A percentile compares a stretch with the other conserved stretches of the same genome.
These are phyloP conservation scores for Pelargonium cotyledonis DNA, from an alignment of 441 rosid species.

Conservation along the genomic window DNA sequence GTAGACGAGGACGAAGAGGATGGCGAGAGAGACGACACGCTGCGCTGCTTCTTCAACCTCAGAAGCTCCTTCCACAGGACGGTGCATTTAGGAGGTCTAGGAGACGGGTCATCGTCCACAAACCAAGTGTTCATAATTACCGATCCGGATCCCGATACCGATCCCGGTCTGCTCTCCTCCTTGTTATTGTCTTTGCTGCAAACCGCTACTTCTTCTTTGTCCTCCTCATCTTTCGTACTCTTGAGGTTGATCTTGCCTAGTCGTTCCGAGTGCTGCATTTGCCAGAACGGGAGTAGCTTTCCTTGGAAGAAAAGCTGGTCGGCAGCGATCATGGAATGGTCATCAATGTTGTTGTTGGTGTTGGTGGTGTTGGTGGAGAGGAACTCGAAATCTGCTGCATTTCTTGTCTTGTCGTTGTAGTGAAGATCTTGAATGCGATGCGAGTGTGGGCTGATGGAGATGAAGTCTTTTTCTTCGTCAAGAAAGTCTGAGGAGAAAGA, in stretches of 20 bases:
- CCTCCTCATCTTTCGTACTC: constrained; percentile 25
- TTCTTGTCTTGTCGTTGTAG: no score
- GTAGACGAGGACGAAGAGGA: constrained; percentile 74
- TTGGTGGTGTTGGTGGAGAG: background rate
- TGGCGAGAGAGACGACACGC: constrained; percentile 50
- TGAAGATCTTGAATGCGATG: constrained; percentile 9
- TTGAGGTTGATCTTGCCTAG: constrained; percentile 57
- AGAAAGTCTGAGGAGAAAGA: constrained; percentile 81
- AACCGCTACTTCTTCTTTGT: constrained; percentile 24
- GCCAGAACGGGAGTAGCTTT: constrained; percentile 77
- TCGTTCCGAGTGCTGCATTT: constrained; percentile 60
- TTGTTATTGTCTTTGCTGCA: constrained; percentile 17
- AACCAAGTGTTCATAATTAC: constrained; percentile 41
- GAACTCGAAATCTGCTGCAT: background rate
- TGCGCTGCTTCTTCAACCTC: constrained; percentile 57
- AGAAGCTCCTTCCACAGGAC: constrained; percentile 92
- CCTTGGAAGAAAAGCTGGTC: constrained; percentile 75
- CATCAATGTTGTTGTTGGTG: no score
- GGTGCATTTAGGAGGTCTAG: constrained; percentile 91
- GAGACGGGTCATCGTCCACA: constrained; percentile 89
- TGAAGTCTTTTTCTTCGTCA: constrained; percentile 59
- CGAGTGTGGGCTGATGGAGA: constrained; percentile 57
- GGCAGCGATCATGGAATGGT: no score
- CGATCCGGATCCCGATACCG: no score
- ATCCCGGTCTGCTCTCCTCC: constrained; percentile 26